Evolutionary conservation across 1,284 basidiomycete genomes (phyloP).

Genomic region (Trichosporon inkin): DNA sequence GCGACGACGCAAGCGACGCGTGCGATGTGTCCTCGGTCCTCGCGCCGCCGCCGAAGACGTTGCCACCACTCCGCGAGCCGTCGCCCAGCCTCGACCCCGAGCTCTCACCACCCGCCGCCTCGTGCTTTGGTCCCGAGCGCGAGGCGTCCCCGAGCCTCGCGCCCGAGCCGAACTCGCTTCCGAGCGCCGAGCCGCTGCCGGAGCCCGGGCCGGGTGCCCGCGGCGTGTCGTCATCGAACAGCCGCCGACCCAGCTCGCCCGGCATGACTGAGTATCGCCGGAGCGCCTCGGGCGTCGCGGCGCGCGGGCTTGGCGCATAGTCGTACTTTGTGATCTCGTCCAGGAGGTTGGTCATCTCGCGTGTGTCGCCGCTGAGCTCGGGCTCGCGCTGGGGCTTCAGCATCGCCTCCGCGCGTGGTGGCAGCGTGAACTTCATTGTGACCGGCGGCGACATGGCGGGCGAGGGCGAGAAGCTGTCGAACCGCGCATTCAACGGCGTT

Average conservation of each 20-base stretch:
- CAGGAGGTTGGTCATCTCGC: constrained; percentile 40
- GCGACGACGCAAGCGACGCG: not conserved
- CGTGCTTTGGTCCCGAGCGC: not conserved
- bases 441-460: constrained; percentile 79
- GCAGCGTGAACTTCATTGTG: constrained; percentile 75
- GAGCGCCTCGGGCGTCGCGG: constrained; percentile 35
- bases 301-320: constrained; percentile 32
- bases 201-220: not conserved
- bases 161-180: not conserved
- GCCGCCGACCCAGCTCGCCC: constrained; percentile 21
- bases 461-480: constrained; percentile 13
- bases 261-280: constrained; percentile 38
- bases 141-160: not conserved
- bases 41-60: not conserved
- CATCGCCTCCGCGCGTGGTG: constrained; percentile 57
- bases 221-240: constrained; percentile 15
- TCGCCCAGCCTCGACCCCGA: not conserved
- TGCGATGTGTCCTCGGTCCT: not conserved
- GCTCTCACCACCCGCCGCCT: not conserved
- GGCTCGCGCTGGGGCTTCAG: not conserved
- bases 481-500: constrained; percentile 56
- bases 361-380: not conserved
- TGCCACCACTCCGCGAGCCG: not conserved
- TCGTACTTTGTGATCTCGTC: constrained; percentile 33
- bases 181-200: not conserved